Evolutionary conservation across 1,284 basidiomycete species (phyloP).

Genomic region (Ceratobasidium sp.): DNA sequence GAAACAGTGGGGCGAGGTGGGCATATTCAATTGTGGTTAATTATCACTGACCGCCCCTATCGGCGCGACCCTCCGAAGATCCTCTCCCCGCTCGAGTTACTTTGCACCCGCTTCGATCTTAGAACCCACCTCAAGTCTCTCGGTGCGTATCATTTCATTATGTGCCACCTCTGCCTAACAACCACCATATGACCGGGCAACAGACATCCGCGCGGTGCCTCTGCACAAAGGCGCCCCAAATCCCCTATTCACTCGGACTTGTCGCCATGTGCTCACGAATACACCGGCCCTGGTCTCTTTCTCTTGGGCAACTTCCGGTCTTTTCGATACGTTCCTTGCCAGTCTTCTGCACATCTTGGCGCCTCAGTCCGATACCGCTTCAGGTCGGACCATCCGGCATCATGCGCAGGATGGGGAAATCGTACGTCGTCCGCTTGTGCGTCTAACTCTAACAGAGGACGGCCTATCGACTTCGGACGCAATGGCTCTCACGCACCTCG

Average conservation of each 20-base stretch:
- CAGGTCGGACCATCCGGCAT: not conserved
- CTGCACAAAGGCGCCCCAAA: constrained; percentile 31
- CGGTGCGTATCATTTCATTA: constrained; percentile 31
- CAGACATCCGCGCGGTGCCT: constrained; percentile 32
- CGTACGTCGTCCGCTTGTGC: not conserved
- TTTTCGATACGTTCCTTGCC: not conserved
- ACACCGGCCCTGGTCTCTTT: constrained; percentile 31
- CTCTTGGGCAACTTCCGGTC: constrained; percentile 18
- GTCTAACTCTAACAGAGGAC: constrained; percentile 30
- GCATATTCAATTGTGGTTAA: not conserved
- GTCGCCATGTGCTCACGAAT: constrained; percentile 25
- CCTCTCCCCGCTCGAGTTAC: constrained; percentile 17
- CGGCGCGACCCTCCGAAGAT: constrained; percentile 11
- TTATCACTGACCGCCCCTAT: not conserved
- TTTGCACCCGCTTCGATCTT: constrained; percentile 24
- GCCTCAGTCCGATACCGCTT: not conserved
- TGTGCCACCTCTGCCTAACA: not conserved
- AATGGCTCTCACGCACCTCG: constrained; percentile 21
- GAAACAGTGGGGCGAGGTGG: constrained; percentile 27
- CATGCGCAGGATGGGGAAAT: not conserved
- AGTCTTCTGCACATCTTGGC: constrained; percentile 6
- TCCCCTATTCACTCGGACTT: constrained; percentile 31
- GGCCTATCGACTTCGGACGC: constrained; percentile 27
- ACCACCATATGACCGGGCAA: not conserved
- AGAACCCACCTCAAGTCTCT: constrained; percentile 26